A percentile compares a stretch with the other conserved stretches of the same genome.
These are phyloP conservation scores for Moniliella sp. DNA, from an alignment of 1,284 basidiomycete genomes.

Conservation along the genomic window DNA sequence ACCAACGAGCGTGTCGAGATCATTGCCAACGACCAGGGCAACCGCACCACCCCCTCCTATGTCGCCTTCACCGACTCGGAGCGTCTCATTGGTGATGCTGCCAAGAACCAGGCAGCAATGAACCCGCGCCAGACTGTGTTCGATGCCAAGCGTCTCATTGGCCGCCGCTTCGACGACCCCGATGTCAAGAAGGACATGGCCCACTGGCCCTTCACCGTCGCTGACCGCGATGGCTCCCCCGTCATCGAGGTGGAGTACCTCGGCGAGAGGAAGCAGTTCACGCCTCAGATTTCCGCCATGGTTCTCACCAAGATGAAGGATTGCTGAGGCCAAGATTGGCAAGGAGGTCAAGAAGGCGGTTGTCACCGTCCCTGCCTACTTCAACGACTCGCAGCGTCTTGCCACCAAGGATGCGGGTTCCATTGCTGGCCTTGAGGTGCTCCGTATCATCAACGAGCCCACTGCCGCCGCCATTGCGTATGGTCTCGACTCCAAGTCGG, in stretches of 20 bases:
- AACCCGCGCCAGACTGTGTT: conserved; percentile 57
- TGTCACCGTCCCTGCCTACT: conserved; percentile 50
- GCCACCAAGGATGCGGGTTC: conserved; percentile 41
- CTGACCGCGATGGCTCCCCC: conserved; percentile 43
- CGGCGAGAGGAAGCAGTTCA: conserved; percentile 44
- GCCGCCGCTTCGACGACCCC: conserved; percentile 63
- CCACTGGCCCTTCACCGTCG: conserved; percentile 52
- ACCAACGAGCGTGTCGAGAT: conserved; percentile 31
- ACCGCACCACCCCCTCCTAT: conserved; percentile 95
- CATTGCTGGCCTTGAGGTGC: conserved; percentile 47
- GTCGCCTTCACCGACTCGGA: conserved; percentile 92
- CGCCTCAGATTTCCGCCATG: conserved; percentile 75
- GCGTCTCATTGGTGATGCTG: conserved; percentile 80
- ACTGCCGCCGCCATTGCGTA: conserved; percentile 38
- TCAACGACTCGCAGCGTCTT: conserved; percentile 49
- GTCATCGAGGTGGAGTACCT: conserved; percentile 43
- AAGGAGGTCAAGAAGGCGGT: conserved; percentile 48
- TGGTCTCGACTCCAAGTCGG: conserved; percentile 40
- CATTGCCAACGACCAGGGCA: conserved; percentile 47
- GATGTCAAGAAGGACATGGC: conserved; percentile 46
- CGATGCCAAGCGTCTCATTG: conserved; percentile 57
- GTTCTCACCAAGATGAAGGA: conserved; percentile 96
- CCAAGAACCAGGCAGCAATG: conserved; percentile 55
- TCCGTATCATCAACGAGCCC: conserved; percentile 50
- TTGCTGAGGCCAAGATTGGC: conserved; percentile 46